Evolutionary conservation across 108 stramenopile genomes (phyloP).

Genomic region (Cylindrotheca fusiformis): DNA sequence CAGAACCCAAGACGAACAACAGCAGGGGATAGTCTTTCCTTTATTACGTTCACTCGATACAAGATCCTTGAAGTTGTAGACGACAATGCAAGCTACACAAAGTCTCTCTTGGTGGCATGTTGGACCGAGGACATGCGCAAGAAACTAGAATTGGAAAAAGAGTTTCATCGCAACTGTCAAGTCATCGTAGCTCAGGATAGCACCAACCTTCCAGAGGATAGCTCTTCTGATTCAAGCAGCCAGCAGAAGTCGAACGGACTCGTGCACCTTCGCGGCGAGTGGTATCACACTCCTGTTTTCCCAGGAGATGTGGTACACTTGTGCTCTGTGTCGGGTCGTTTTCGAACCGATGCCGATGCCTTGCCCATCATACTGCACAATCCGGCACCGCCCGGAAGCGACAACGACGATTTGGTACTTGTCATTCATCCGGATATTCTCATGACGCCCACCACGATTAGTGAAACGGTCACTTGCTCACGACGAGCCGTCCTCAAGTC

Average conservation of each 20-base stretch:
- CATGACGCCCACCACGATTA: constrained; percentile 74
- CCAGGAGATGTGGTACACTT: constrained; percentile 71
- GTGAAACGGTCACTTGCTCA: constrained; percentile 66
- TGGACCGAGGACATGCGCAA: constrained; percentile 47
- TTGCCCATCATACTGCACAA: constrained; percentile 74
- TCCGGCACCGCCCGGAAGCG: constrained; percentile 43
- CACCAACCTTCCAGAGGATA: neutral
- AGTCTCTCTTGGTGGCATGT: constrained; percentile 50
- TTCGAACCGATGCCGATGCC: constrained; percentile 58
- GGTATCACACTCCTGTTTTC: constrained; percentile 61
- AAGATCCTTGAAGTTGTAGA: constrained; percentile 49
- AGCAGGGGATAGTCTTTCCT: constrained; percentile 17
- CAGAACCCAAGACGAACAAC: constrained; percentile 13
- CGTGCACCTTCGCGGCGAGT: constrained; percentile 73
- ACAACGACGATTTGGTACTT: constrained; percentile 68
- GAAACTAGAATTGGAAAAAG: constrained; percentile 25
- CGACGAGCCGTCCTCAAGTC: constrained; percentile 71
- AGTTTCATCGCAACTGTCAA: constrained; percentile 23
- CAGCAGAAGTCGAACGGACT: constrained; percentile 40
- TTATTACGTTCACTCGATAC: constrained; percentile 70
- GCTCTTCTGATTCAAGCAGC: neutral
- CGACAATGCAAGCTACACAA: constrained; percentile 47
- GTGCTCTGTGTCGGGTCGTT: constrained; percentile 69
- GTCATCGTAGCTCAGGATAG: neutral
- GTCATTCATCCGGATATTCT: constrained; percentile 82